phyloP scores from a whole-genome alignment of 352 stramenopile species.

The Globisporangium carolinianum region DNA sequence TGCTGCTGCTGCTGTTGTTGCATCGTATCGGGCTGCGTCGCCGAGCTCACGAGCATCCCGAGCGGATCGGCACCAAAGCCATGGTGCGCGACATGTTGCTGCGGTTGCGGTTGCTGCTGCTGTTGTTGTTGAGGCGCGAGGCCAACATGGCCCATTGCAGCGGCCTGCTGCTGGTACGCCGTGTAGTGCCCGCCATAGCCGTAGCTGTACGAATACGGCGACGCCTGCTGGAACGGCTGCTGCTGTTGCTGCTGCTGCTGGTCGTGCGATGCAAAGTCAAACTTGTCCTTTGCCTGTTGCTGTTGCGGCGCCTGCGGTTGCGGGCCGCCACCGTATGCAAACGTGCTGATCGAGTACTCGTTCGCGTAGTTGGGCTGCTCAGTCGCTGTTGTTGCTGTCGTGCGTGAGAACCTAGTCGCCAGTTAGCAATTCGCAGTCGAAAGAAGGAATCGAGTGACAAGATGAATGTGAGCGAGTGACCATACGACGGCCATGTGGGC shows the following conservation, averaged over 20 bases:
- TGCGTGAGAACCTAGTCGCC: slow-evolving; percentile 5
- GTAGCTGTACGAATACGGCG: slow-evolving; percentile 32
- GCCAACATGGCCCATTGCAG: slow-evolving; percentile 4
- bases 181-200: slow-evolving; percentile 16
- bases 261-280: slow-evolving; percentile 10
- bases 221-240: slow-evolving; percentile 22
- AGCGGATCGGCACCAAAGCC: slow-evolving; percentile 30
- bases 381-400: not conserved
- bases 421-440: too few relatives aligned
- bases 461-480: not conserved
- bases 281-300: slow-evolving; percentile 8
- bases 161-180: slow-evolving; percentile 4
- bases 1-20: slow-evolving; percentile 7
- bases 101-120: slow-evolving; percentile 16
- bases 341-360: slow-evolving; percentile 13
- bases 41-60: slow-evolving; percentile 49
- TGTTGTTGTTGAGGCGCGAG: not conserved
- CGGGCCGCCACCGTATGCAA: slow-evolving; percentile 1
- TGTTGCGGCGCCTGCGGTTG: slow-evolving; percentile 22
- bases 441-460: too few relatives aligned
- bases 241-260: slow-evolving; percentile 24
- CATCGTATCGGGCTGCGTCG: slow-evolving; percentile 31
- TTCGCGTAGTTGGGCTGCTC: slow-evolving; percentile 15
- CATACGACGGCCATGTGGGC: too few relatives aligned
- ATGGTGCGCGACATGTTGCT: slow-evolving; percentile 16